Percentiles rank a stretch among this genome's conserved stretches.
These are phyloP conservation scores for Chaetomium cochliodes DNA, from an alignment of 495 filamentous ascomycete species.

Conservation along the genomic window DNA sequence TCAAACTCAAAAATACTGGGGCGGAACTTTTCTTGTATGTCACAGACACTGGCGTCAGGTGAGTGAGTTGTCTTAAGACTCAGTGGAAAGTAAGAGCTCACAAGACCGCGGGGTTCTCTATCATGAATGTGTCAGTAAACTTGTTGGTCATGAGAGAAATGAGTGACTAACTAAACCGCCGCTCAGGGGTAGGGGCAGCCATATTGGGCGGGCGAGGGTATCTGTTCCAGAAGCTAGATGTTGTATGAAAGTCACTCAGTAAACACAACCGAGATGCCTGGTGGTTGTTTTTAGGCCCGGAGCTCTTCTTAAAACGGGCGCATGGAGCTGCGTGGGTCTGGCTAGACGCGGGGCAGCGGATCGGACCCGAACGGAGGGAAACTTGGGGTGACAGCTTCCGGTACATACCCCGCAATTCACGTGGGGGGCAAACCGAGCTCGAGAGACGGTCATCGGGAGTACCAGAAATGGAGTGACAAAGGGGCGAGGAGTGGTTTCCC, in stretches of 20 bases:
- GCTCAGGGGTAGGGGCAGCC: slow-evolving; percentile 33
- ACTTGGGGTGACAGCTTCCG: slow-evolving; percentile 24
- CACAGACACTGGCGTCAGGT: slow-evolving; percentile 68
- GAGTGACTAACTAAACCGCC: slow-evolving; percentile 42
- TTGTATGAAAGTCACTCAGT: background rate
- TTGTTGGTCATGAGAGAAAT: background rate
- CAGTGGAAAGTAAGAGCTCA: slow-evolving; percentile 37
- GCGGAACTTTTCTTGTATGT: slow-evolving; percentile 93
- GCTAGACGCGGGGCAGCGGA: slow-evolving; percentile 16
- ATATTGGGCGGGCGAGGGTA: slow-evolving; percentile 23
- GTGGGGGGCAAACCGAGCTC: slow-evolving; percentile 15
- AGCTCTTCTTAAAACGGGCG: slow-evolving; percentile 8
- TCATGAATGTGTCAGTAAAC: slow-evolving; percentile 18
- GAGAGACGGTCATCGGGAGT: background rate
- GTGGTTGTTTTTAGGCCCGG: slow-evolving; percentile 2
- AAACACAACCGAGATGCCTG: background rate
- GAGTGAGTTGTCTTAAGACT: background rate
- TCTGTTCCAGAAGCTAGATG: background rate
- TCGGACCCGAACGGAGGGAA: slow-evolving; percentile 1
- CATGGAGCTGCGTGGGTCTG: slow-evolving; percentile 14
- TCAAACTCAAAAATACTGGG: slow-evolving; percentile 76
- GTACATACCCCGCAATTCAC: slow-evolving; percentile 25
- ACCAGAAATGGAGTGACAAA: background rate
- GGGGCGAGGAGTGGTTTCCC: slow-evolving; percentile 2
- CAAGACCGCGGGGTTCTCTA: slow-evolving; percentile 71